phyloP scores from a whole-genome alignment of 2,329 filamentous ascomycete species.

The Aspergillus sergii region DNA sequence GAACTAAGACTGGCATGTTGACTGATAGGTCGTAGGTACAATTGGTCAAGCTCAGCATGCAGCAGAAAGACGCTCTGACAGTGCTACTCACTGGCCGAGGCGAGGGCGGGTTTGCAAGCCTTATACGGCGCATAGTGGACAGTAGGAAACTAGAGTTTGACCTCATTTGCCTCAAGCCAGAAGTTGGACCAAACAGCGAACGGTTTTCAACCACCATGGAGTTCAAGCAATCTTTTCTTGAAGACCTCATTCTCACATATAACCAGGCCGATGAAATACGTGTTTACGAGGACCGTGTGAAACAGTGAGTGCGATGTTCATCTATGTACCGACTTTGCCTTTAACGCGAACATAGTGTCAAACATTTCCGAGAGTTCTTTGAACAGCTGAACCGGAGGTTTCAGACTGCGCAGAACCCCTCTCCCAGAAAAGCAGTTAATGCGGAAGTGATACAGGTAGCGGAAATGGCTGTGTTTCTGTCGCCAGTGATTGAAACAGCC shows the following conservation, averaged over 20 bases:
- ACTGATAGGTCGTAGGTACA: slow-evolving; percentile 52
- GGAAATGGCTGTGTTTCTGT: slow-evolving; percentile 71
- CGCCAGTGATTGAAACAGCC: slow-evolving; percentile 77
- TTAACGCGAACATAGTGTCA: slow-evolving; percentile 54
- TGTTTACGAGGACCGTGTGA: slow-evolving; percentile 65
- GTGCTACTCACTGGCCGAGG: slow-evolving; percentile 86
- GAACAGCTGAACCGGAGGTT: slow-evolving; percentile 70
- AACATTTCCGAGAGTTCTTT: slow-evolving; percentile 84
- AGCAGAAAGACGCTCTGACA: slow-evolving; percentile 80
- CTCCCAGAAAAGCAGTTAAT: slow-evolving; percentile 65
- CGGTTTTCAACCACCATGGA: slow-evolving; percentile 80
- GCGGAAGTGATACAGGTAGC: slow-evolving; percentile 86
- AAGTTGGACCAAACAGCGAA: slow-evolving; percentile 77
- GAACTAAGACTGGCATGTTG: slow-evolving; percentile 8
- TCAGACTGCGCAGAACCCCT: slow-evolving; percentile 43
- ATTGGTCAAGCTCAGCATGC: slow-evolving; percentile 76
- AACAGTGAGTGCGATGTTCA: slow-evolving; percentile 50
- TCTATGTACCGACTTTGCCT: not conserved
- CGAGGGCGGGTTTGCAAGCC: slow-evolving; percentile 73
- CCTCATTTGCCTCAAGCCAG: slow-evolving; percentile 83
- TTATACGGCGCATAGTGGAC: slow-evolving; percentile 78
- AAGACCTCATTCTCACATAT: slow-evolving; percentile 83
- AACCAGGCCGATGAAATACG: slow-evolving; percentile 76
- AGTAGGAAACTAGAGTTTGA: slow-evolving; percentile 84
- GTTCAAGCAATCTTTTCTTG: slow-evolving; percentile 88